Percentiles rank a stretch among this genome's conserved stretches.
Evolutionary conservation across 2,329 filamentous ascomycete species (phyloP).

Genomic region (Aspergillus piperis): DNA sequence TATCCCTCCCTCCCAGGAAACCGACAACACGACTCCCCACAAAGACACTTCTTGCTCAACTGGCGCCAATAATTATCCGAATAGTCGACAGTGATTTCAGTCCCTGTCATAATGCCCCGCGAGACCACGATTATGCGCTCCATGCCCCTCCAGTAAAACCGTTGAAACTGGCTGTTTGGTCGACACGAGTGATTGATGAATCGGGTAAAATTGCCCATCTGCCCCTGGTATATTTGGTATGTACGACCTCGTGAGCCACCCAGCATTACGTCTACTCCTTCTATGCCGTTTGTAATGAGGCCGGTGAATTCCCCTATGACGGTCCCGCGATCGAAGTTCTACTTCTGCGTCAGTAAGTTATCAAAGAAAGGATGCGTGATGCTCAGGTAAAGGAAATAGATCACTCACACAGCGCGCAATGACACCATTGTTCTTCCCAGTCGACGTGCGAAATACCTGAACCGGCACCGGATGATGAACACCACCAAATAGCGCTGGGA

Average conservation of each 20-base stretch:
- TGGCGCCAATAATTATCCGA: constrained; percentile 60
- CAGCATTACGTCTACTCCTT: constrained; percentile 58
- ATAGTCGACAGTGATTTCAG: constrained; percentile 61
- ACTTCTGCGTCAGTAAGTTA: too few relatives aligned
- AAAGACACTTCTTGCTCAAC: constrained; percentile 57
- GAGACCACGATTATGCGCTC: constrained; percentile 59
- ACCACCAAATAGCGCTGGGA: constrained; percentile 55
- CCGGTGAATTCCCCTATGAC: constrained; percentile 60
- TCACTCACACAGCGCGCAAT: constrained; percentile 24
- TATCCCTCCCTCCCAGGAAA: constrained; percentile 10
- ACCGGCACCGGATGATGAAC: constrained; percentile 47
- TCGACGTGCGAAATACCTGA: constrained; percentile 55
- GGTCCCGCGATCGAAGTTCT: constrained; percentile 52
- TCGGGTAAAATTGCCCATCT: constrained; percentile 57
- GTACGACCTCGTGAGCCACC: constrained; percentile 38
- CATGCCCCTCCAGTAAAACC: constrained; percentile 58
- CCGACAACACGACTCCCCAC: constrained; percentile 54
- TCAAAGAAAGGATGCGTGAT: too few relatives aligned
- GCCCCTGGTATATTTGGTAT: constrained; percentile 62
- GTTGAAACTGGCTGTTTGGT: constrained; percentile 59
- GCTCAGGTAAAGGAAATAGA: too few relatives aligned
- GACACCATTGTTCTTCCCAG: constrained; percentile 59
- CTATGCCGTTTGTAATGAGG: constrained; percentile 54
- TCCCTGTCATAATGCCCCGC: constrained; percentile 55
- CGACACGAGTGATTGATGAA: constrained; percentile 63